Evolutionary conservation across 352 stramenopile species (phyloP).

Genomic region (Blastocystis sp.): DNA sequence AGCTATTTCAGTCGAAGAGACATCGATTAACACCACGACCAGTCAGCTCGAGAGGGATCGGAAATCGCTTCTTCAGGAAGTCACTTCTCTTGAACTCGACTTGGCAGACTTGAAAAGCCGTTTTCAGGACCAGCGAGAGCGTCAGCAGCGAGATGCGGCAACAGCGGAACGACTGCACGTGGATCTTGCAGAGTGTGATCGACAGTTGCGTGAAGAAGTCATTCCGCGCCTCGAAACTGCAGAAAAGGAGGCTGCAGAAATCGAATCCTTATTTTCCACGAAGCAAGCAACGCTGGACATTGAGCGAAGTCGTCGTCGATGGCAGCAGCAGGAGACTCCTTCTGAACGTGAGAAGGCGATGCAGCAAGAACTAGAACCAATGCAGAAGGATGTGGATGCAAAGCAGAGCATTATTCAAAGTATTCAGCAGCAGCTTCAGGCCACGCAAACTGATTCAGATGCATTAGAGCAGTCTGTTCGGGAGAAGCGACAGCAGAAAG

Average conservation of each 20-base stretch:
- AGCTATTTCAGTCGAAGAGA: neutral
- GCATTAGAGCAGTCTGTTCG: constrained; percentile 34
- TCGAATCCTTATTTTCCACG: constrained; percentile 61
- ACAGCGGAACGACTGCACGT: constrained; percentile 69
- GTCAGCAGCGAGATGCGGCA: constrained; percentile 68
- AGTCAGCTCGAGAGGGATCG: constrained; percentile 69
- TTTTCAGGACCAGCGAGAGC: constrained; percentile 67
- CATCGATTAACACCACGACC: neutral
- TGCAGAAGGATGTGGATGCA: constrained; percentile 66
- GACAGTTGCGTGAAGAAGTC: constrained; percentile 68
- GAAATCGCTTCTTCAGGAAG: constrained; percentile 72
- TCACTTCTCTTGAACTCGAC: constrained; percentile 75
- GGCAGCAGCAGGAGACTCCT: constrained; percentile 32
- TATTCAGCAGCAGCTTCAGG: constrained; percentile 65
- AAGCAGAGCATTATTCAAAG: constrained; percentile 68
- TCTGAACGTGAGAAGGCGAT: constrained; percentile 60
- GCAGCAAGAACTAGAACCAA: constrained; percentile 65
- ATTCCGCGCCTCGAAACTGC: constrained; percentile 68
- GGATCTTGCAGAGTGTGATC: constrained; percentile 63
- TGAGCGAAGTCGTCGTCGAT: constrained; percentile 49
- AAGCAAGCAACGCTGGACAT: constrained; percentile 71
- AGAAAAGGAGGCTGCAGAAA: constrained; percentile 61
- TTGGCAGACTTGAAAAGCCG: constrained; percentile 72
- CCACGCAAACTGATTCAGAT: constrained; percentile 60
- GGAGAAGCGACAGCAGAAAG: constrained; percentile 36